Percentiles rank a stretch among this genome's conserved stretches.
Conservation (phyloP, 352 stramenopile species). For the Blastocystis sp. region DNA sequence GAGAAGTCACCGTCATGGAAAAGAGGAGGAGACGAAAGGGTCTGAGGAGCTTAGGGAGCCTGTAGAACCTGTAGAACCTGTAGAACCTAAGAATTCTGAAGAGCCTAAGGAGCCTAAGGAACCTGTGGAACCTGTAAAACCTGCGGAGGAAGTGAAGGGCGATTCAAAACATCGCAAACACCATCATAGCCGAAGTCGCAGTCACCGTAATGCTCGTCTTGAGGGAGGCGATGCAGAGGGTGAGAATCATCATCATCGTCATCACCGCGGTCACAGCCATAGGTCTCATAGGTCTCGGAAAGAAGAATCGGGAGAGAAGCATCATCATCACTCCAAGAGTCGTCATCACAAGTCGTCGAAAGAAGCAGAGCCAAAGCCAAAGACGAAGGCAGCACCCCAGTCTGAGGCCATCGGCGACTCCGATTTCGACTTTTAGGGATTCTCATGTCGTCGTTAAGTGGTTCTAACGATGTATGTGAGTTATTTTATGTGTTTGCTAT, state of each 20-base stretch:
- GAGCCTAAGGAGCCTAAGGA: too few relatives aligned
- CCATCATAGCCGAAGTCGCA: background rate
- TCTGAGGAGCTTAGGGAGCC: background rate
- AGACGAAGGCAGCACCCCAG: background rate
- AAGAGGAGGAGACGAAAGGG: background rate
- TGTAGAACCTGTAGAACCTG: too few relatives aligned
- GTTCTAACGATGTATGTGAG: conserved; percentile 43
- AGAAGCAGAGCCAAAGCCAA: background rate
- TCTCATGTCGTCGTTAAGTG: conserved; percentile 38
- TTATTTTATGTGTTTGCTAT: background rate
- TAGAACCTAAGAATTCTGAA: too few relatives aligned
- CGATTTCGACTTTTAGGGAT: background rate
- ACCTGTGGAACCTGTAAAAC: background rate
- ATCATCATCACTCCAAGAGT: background rate
- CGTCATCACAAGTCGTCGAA: background rate
- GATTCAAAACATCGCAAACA: background rate
- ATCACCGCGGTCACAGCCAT: background rate
- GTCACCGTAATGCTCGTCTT: background rate
- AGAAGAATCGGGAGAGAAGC: background rate
- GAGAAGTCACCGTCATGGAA: background rate
- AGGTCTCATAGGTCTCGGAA: background rate
- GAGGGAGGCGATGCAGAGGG: background rate
- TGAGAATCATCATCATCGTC: background rate
- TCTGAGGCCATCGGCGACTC: background rate
- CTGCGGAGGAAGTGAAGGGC: background rate